Base-by-base conservation (phyloP, 108 stramenopile species). In the Thalassiosira profunda region DNA sequence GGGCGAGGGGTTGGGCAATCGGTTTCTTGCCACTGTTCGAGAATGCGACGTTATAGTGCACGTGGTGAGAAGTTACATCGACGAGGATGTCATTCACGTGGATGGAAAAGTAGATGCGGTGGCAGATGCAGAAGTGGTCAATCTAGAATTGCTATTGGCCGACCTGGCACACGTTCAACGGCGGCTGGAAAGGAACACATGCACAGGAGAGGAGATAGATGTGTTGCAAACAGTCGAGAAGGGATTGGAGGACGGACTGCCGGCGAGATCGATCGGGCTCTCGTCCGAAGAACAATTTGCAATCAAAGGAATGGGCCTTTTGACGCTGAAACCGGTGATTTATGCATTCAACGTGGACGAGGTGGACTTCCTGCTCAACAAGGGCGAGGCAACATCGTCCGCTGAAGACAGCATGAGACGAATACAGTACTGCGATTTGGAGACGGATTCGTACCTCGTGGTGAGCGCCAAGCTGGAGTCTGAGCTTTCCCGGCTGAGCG, bases 281-380 rank as follows among this genome's bases (percentile, higher is more conserved):
- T 54, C 83, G 0, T 34, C 52, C 0, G 70, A 76, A 1, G 85
- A 86, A 66, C 30, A 54, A 41, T 45, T 57, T 58, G 43, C 58
- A 3, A 84, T 94, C 54, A 78, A 79, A 65, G 63, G 72, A 12
- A 88, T 94, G 72, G 88, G 89, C 2, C 80, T 97, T 28, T 58
- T 97, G 28, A 90, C 94, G 2, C 55, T 79, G n/a, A 97, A 96
- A 65, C 90, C 89, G 7, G 79, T 90, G 2, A 83, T 98, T 24
- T 95, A 94, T 63, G 94, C 95, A 10, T 90, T 92, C 62, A 98
- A 98, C 62, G 95, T 97, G 15, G 96, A 94, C 64, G 97, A 98
- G 41, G 57, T 84, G 29, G 84, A 90, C 51, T 90, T 80, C 58
- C 36, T 63, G 4, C 33, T 82, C 21, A 64, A 76, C 38, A 36